These are phyloP conservation scores for Theileria equi DNA, from an alignment of 169 alveolate species.

Conservation along the genomic window DNA sequence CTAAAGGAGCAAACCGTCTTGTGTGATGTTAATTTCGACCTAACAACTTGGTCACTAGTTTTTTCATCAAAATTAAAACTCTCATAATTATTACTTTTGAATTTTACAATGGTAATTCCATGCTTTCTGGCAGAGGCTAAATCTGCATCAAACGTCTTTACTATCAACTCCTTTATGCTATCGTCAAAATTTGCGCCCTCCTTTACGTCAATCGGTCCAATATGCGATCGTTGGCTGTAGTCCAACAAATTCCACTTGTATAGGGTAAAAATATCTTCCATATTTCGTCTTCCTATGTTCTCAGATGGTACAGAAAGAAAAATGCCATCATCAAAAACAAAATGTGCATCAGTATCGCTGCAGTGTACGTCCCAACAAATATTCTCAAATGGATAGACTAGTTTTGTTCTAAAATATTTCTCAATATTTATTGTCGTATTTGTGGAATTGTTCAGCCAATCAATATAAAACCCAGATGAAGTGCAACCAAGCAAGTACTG, in stretches of 20 bases:
- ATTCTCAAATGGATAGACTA: conserved; percentile 18
- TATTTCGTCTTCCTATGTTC: conserved; percentile 7
- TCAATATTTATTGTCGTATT: conserved; percentile 8
- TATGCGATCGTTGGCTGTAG: neutral
- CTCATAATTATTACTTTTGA: too few relatives aligned
- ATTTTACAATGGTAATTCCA: conserved; percentile 18
- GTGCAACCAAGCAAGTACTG: conserved; percentile 33
- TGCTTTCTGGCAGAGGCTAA: neutral
- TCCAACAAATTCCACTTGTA: conserved; percentile 28
- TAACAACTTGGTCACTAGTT: too few relatives aligned
- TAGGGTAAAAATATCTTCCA: conserved; percentile 4
- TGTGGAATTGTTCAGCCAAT: conserved; percentile 37
- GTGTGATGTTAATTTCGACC: too few relatives aligned
- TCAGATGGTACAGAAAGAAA: conserved; percentile 7
- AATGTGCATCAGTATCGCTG: conserved; percentile 1
- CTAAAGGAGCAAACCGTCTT: neutral
- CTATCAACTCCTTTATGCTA: neutral
- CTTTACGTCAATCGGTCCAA: neutral
- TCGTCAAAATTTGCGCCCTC: neutral
- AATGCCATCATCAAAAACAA: conserved; percentile 40
- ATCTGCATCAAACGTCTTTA: conserved; percentile 21
- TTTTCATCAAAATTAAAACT: too few relatives aligned
- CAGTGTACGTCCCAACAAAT: conserved; percentile 49
- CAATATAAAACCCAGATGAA: conserved; percentile 16
- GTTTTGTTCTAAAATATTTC: neutral